Conservation (phyloP, 768 basidiomycete genomes). For the Tylopilus subfusipes region DNA sequence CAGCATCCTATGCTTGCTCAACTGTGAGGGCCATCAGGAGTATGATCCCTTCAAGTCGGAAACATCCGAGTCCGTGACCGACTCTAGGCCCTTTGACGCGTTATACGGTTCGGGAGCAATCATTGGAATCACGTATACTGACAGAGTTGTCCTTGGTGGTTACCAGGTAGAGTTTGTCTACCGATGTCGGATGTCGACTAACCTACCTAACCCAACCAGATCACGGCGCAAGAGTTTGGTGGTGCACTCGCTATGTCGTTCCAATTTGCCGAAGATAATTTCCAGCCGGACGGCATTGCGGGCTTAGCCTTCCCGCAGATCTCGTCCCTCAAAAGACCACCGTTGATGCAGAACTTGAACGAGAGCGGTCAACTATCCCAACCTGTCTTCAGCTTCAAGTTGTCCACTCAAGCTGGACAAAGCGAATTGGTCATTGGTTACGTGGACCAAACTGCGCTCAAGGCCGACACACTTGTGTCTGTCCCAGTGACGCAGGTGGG, state of each 20-base stretch:
- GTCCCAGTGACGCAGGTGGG: conserved; percentile 24
- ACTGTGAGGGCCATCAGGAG: conserved; percentile 27
- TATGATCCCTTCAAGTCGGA: conserved; percentile 26
- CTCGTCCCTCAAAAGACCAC: conserved; percentile 29
- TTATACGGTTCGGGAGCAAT: conserved; percentile 39
- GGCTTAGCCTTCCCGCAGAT: conserved; percentile 40
- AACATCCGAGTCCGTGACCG: conserved; percentile 22
- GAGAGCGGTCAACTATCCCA: conserved; percentile 18
- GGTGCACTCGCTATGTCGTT: background rate
- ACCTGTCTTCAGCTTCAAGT: conserved; percentile 44
- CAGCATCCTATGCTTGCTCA: conserved; percentile 10
- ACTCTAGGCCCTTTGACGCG: conserved; percentile 20
- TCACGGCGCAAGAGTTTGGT: conserved; percentile 33
- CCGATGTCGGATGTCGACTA: background rate
- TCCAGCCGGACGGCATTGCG: conserved; percentile 34
- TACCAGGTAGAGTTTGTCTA: conserved; percentile 22
- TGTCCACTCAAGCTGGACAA: conserved; percentile 26
- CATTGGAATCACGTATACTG: conserved; percentile 32
- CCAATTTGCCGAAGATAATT: background rate
- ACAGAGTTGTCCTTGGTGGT: conserved; percentile 36
- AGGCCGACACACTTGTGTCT: conserved; percentile 40
- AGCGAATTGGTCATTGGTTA: conserved; percentile 25
- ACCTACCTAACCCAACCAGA: conserved; percentile 16
- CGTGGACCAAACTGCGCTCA: conserved; percentile 47
- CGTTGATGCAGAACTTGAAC: conserved; percentile 43